Evolutionary conservation across 1,284 basidiomycete species (phyloP), one percentile per base, ranked within the genome.

Genomic region (Phlebopus sp.): DNA sequence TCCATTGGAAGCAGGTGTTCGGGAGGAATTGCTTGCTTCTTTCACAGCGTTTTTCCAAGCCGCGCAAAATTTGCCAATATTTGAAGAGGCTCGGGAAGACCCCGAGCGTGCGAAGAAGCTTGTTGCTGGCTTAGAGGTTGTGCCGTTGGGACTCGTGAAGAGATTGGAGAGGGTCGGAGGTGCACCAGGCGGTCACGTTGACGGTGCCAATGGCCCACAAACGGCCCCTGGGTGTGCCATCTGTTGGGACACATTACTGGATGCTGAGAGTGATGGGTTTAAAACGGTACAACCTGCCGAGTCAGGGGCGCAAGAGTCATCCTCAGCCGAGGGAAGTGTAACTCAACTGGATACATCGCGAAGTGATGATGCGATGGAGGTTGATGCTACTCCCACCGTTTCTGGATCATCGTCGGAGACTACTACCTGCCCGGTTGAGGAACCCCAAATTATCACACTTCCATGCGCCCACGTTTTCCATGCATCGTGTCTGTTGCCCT

Each of bases 381-480:
- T 66, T 5, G 64, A 67, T 18, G 21, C 37, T 1, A 7, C 46
- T 2, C 17, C 58, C 5, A 10, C 49, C 14, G 30, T 13, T 23
- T 27, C 29, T n/a, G 15, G 10, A 15, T 11, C 56, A 11, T 29
- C 27, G 9, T 9, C 27, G 27, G 27, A 29, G 9, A 2, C 27
- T 29, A 9, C 27, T 11, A 5, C 27, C 10, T 29, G 52, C n/a
- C 52, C 31, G 44, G 44, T 47, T 14, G 64, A 55, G n/a, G 25
- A 42, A 10, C 10, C 15, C 29, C 52, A 44, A 36, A 59, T 89
- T 45, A 79, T 89, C 31, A 69, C 79, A 4, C 76, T 90, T 15
- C 86, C 86, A 4, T 90, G 86, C 59, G 78, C 85, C 10, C 86
- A 90, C 62, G 79, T 86, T 41, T 90, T 90, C 69, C 86, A 90